Base-by-base conservation (phyloP, 1,284 basidiomycete species). In the Earliella scabrosa region DNA sequence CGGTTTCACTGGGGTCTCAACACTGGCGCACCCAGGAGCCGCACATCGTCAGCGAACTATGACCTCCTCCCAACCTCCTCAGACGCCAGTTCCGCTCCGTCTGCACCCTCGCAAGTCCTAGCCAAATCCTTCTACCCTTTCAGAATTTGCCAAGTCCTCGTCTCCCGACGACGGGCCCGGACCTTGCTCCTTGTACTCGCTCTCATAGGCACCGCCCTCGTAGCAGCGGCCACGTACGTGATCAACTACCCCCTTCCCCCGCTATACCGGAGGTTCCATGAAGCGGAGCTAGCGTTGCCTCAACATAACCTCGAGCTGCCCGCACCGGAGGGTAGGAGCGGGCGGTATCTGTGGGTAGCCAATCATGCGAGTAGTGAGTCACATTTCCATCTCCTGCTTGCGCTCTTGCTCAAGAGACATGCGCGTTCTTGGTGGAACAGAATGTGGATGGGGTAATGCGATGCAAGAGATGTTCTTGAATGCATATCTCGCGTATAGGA, bases 291-390 rank as follows among this genome's bases (percentile, higher is more conserved):
- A 45, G 59, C 41, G 7, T 63, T 85, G 0, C 77, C 80, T 0
- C 80, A 82, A 44, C 76, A 82, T 59, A 64, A 78, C 50, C 67
- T 73, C 0, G 66, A 68, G 10, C 56, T 74, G 4, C 73, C 76
- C 0, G 69, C 65, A 18, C 75, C 75, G 3, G 78, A 80, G 47
- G 80, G 77, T 0, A 65, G 66, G 4, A 63, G 73, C 16, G 75
- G 74, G 1, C 77, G 75, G 46, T 84, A 77, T 60, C 61, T 85
- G 16, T 81, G 73, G 68, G 70, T 73, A 29, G 70, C 77, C 1
- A 82, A 82, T 45, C 81, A 84, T 61, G 77, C 75, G 18, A 66
- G 63, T 0, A 64, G 77, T 79, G 50, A 56, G 73, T 61, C n/a
- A 3, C 14, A 26, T 21, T n/a, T n/a, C n/a, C 20, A 16, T 16